A percentile compares a stretch with the other conserved stretches of the same genome.
Evolutionary conservation across 2,329 filamentous ascomycete species (phyloP).

Genomic region (Blumeria hordei): DNA sequence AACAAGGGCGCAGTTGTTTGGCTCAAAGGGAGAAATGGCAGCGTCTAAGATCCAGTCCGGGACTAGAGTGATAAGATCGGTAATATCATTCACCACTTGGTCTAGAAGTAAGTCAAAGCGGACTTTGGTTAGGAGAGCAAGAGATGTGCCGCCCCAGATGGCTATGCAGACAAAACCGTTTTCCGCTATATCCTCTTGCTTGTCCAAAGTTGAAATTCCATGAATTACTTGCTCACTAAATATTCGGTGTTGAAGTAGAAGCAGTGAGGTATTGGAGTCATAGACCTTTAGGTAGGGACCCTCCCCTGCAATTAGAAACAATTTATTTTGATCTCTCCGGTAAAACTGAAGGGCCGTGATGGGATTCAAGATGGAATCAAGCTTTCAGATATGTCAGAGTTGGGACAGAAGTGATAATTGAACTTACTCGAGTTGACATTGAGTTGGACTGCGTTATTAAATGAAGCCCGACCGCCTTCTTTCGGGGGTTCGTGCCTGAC

Average conservation of each 20-base stretch:
- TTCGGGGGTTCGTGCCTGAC: no score
- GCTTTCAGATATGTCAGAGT: conserved; percentile 5
- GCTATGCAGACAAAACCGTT: conserved; percentile 20
- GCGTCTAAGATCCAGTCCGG: conserved; percentile 62
- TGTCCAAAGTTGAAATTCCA: conserved; percentile 29
- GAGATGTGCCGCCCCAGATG: conserved; percentile 44
- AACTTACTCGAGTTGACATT: no score
- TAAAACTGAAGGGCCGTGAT: conserved; percentile 35
- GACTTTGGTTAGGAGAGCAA: conserved; percentile 16
- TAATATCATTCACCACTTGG: conserved; percentile 5
- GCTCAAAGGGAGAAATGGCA: conserved; percentile 23
- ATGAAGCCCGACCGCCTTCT: no score
- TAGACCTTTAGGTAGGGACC: conserved; percentile 33
- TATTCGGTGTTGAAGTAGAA: conserved; percentile 23
- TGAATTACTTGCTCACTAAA: conserved; percentile 52
- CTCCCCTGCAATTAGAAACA: conserved; percentile 32
- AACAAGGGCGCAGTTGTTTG: conserved; percentile 31
- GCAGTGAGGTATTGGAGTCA: conserved; percentile 12
- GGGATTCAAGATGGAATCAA: conserved; percentile 19
- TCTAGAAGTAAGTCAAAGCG: conserved; percentile 5
- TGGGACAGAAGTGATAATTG: no score
- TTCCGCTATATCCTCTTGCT: conserved; percentile 6
- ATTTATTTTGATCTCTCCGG: conserved; percentile 11
- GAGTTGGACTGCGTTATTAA: no score
- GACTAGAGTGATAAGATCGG: conserved; percentile 20